Percentiles rank a stretch among this genome's conserved stretches.
Conservation (phyloP, 495 filamentous ascomycete genomes). For the Platismatia glauca region DNA sequence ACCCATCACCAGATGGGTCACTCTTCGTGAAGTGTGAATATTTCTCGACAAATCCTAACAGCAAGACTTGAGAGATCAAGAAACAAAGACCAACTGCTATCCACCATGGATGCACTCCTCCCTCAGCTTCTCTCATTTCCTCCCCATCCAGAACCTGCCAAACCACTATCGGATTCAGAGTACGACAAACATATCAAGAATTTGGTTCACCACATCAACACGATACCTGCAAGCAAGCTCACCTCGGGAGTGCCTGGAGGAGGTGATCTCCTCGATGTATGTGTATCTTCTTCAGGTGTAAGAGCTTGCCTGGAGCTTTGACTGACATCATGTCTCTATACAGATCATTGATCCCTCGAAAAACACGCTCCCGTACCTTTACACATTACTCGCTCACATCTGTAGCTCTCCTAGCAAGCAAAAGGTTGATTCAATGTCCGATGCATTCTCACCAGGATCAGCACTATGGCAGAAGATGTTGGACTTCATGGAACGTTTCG, state of each 20-base stretch:
- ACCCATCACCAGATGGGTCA: neutral
- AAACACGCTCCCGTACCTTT: slow-evolving; percentile 38
- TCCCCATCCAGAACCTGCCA: slow-evolving; percentile 31
- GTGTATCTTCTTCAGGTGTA: neutral
- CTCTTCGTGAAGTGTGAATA: too few relatives aligned
- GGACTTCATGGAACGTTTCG: slow-evolving; percentile 44
- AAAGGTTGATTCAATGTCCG: slow-evolving; percentile 22
- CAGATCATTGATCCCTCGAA: slow-evolving; percentile 37
- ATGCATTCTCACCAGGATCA: slow-evolving; percentile 29
- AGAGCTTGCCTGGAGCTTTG: neutral
- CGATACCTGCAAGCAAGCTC: slow-evolving; percentile 27
- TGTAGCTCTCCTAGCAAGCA: slow-evolving; percentile 20
- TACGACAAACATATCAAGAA: slow-evolving; percentile 33
- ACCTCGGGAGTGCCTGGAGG: slow-evolving; percentile 28
- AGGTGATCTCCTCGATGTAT: slow-evolving; percentile 32
- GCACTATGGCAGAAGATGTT: slow-evolving; percentile 41
- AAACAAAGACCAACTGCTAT: neutral
- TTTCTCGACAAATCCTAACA: too few relatives aligned
- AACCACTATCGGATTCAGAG: slow-evolving; percentile 27
- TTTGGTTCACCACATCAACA: slow-evolving; percentile 26
- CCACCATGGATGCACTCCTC: slow-evolving; percentile 29
- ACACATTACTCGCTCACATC: slow-evolving; percentile 33
- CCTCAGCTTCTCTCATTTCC: slow-evolving; percentile 34
- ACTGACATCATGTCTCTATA: slow-evolving; percentile 5
- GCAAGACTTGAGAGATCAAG: neutral